phyloP scores from a whole-genome alignment of 2,329 filamentous ascomycete species.

The Ascochyta viciae-villosae region DNA sequence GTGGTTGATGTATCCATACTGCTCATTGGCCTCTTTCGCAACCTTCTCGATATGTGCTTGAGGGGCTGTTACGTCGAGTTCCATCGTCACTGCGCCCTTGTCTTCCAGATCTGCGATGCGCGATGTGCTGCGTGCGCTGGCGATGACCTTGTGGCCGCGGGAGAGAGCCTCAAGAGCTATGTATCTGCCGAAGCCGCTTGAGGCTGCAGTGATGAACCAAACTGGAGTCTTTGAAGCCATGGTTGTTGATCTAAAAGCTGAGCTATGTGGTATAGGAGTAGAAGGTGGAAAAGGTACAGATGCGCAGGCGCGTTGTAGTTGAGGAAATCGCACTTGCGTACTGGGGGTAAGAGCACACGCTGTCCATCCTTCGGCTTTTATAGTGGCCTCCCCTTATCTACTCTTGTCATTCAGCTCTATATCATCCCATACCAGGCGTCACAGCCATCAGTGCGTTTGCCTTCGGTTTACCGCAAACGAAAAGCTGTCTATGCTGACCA shows the following conservation, averaged over 20 bases:
- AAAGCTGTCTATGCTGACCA: no score
- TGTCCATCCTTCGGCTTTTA: no score
- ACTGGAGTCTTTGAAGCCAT: slow-evolving; percentile 39
- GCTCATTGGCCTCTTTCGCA: slow-evolving; percentile 47
- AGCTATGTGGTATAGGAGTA: no score
- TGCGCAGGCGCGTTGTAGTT: no score
- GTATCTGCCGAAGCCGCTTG: slow-evolving; percentile 56
- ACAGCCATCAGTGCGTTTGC: no score
- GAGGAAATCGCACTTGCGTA: no score
- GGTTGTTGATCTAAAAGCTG: not conserved
- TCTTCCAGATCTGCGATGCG: slow-evolving; percentile 46
- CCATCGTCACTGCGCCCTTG: slow-evolving; percentile 45
- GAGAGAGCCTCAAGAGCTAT: slow-evolving; percentile 54
- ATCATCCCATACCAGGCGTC: no score
- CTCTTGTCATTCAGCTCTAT: no score
- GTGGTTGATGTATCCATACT: slow-evolving; percentile 54
- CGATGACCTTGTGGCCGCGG: slow-evolving; percentile 58
- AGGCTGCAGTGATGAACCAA: slow-evolving; percentile 61
- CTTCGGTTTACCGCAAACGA: no score
- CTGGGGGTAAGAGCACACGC: no score
- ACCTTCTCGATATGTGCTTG: slow-evolving; percentile 45
- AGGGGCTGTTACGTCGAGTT: slow-evolving; percentile 53
- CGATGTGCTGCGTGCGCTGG: slow-evolving; percentile 53
- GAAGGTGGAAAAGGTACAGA: no score
- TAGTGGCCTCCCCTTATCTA: no score